Percentiles rank a stretch among this genome's conserved stretches.
Conservation (phyloP, 2,329 filamentous ascomycete species). For the Malbranchea zuffiana region DNA sequence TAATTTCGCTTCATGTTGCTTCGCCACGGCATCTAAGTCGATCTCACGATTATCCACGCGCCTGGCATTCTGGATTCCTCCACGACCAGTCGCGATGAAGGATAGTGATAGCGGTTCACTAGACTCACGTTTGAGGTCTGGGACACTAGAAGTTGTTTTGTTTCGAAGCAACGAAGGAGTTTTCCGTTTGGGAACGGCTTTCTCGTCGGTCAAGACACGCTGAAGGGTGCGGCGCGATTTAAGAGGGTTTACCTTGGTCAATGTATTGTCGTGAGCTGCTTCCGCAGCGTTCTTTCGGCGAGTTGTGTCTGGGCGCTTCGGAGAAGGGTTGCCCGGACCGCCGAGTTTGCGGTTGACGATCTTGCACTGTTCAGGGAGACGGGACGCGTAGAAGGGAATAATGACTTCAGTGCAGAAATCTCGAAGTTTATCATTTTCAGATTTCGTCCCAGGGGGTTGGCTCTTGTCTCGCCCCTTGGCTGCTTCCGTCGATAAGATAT, state of each 20-base stretch:
- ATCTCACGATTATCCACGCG: constrained; percentile 40
- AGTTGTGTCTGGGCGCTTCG: constrained; percentile 25
- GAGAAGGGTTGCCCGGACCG: constrained; percentile 29
- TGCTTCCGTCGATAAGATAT: constrained; percentile 19
- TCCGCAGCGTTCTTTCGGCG: constrained; percentile 22
- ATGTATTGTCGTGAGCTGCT: constrained; percentile 22
- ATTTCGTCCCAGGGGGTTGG: constrained; percentile 25
- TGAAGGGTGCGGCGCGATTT: constrained; percentile 32
- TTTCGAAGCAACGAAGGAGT: constrained; percentile 32
- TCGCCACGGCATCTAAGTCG: constrained; percentile 36
- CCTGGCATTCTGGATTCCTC: constrained; percentile 35
- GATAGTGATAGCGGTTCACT: constrained; percentile 31
- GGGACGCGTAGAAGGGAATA: constrained; percentile 39
- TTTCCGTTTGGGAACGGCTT: constrained; percentile 22
- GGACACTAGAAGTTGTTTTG: constrained; percentile 32
- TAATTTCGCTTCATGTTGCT: constrained; percentile 36
- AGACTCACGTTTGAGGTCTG: constrained; percentile 31
- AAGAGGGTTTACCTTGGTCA: constrained; percentile 21
- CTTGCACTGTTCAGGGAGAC: constrained; percentile 39
- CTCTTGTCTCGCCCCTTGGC: constrained; percentile 21
- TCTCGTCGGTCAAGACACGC: constrained; percentile 38
- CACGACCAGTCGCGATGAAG: constrained; percentile 24
- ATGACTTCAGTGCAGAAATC: constrained; percentile 43
- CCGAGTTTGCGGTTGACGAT: constrained; percentile 39
- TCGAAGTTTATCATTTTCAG: constrained; percentile 36